phyloP scores from a whole-genome alignment of 345 rosid genomes.

The Eutrema heterophyllum region DNA sequence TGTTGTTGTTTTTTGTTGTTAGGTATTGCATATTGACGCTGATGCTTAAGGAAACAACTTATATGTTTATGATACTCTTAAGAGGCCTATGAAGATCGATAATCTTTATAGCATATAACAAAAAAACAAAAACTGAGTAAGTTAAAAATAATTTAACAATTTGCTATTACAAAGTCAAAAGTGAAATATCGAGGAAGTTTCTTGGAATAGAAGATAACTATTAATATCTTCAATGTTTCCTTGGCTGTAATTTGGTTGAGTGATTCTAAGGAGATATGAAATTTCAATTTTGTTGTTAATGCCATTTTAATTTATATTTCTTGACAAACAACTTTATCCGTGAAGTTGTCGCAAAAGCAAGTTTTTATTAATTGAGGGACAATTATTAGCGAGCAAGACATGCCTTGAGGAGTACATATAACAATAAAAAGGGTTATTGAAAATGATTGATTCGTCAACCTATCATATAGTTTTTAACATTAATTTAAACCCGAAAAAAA shows the following conservation, averaged over 20 bases:
- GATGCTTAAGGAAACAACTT: neutral
- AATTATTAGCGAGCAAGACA: constrained; percentile 25
- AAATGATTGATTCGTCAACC: constrained; percentile 1
- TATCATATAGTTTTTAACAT: neutral
- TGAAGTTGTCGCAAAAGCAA: constrained; percentile 24
- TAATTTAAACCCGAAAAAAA: too few relatives aligned
- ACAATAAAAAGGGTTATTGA: constrained; percentile 1
- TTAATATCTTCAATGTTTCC: neutral
- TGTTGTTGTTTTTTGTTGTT: too few relatives aligned
- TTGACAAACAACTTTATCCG: constrained; percentile 20
- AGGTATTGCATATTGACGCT: neutral
- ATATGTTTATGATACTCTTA: neutral
- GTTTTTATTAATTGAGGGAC: neutral
- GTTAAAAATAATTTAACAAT: neutral
- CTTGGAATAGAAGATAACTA: neutral
- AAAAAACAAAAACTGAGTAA: neutral
- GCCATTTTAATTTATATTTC: neutral
- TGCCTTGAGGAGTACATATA: constrained; percentile 28
- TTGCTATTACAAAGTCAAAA: neutral
- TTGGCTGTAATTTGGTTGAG: neutral
- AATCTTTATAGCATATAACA: neutral
- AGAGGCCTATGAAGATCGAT: neutral
- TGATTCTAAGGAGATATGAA: neutral
- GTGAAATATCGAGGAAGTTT: neutral
- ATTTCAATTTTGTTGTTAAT: neutral